Evolutionary conservation across 1,284 basidiomycete species (phyloP).

Genomic region (Cryptococcus sp.): DNA sequence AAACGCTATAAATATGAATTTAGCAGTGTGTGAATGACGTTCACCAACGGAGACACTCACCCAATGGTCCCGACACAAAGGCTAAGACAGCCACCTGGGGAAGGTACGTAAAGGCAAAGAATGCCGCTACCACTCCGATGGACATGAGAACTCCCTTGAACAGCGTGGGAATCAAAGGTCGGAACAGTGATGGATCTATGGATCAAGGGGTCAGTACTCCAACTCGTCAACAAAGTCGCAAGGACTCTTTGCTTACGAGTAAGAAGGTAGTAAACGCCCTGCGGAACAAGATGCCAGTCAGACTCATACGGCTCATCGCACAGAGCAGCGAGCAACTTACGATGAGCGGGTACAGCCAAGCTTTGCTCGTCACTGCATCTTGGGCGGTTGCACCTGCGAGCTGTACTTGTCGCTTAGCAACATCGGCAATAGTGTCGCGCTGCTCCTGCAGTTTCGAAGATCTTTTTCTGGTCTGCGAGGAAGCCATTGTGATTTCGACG

Average conservation of each 20-base stretch:
- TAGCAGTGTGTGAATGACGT: background rate
- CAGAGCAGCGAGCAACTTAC: slow-evolving; percentile 27
- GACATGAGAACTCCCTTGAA: slow-evolving; percentile 46
- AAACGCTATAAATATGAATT: slow-evolving; percentile 37
- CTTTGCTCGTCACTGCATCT: slow-evolving; percentile 51
- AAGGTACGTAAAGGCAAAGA: slow-evolving; percentile 67
- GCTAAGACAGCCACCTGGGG: slow-evolving; percentile 69
- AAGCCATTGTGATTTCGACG: slow-evolving; percentile 56
- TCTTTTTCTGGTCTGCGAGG: slow-evolving; percentile 16
- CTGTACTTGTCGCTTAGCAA: slow-evolving; percentile 39
- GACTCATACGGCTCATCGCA: no score
- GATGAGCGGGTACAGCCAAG: slow-evolving; percentile 54
- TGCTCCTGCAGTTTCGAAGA: slow-evolving; percentile 3
- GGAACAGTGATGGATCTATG: slow-evolving; percentile 52
- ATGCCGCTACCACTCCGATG: slow-evolving; percentile 53
- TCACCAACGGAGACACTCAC: slow-evolving; percentile 27
- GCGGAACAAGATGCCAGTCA: background rate
- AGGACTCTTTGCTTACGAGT: slow-evolving; percentile 30
- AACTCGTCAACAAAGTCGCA: background rate
- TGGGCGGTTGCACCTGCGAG: slow-evolving; percentile 36
- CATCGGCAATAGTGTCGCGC: slow-evolving; percentile 17
- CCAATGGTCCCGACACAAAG: slow-evolving; percentile 64
- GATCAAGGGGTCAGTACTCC: background rate
- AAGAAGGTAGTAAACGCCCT: slow-evolving; percentile 53
- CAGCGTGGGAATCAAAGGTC: slow-evolving; percentile 51